phyloP scores from a whole-genome alignment of 179 eudicot genomes.

The Beta lomatogona region DNA sequence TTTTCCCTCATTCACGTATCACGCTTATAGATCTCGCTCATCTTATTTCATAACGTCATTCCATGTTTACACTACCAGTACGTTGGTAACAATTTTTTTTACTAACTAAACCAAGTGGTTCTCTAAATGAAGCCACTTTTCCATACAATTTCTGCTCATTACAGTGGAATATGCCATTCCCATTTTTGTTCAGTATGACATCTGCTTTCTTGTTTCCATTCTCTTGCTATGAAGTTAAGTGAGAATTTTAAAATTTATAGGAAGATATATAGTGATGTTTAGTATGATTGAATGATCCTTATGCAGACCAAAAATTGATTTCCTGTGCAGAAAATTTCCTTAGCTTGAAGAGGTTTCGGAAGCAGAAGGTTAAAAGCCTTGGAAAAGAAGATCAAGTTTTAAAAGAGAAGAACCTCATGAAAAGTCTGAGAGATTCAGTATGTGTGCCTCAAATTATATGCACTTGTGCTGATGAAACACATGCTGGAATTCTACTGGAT shows the following conservation, averaged over 20 bases:
- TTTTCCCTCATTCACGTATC: not conserved
- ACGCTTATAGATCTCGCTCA: not conserved
- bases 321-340: slow-evolving; percentile 53
- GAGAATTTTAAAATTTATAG: not conserved
- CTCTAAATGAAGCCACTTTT: not conserved
- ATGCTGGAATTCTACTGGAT: slow-evolving; percentile 77
- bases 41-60: not conserved
- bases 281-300: slow-evolving; percentile 7
- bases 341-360: slow-evolving; percentile 79
- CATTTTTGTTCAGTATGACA: not conserved
- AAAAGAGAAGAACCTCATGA: slow-evolving; percentile 71
- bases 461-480: slow-evolving; percentile 75
- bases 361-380: slow-evolving; percentile 73
- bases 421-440: slow-evolving; percentile 47
- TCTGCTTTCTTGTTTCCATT: not conserved
- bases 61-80: not conserved
- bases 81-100: not conserved
- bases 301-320: not conserved
- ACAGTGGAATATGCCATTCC: not conserved
- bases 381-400: slow-evolving; percentile 79
- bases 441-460: slow-evolving; percentile 70
- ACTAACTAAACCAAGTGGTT: not conserved
- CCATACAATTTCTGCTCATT: not conserved
- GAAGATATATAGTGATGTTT: not conserved
- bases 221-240: not conserved